Conservation (phyloP, 1,284 basidiomycete species). For the Heterobasidion irregulare region DNA sequence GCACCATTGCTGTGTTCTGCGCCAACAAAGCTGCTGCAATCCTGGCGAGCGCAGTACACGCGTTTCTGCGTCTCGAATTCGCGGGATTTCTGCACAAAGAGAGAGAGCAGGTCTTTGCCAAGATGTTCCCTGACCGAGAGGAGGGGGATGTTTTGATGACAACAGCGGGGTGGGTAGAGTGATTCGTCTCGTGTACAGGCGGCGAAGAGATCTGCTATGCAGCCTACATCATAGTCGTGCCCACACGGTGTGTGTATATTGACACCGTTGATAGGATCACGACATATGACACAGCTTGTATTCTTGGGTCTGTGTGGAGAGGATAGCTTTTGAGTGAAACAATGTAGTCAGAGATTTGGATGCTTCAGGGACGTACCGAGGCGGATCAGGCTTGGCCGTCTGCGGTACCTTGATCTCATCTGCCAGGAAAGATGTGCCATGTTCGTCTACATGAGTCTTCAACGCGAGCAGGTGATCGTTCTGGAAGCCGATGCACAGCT, state of each 20-base stretch:
- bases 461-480: not conserved
- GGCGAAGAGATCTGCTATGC: constrained; percentile 28
- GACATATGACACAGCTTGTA: constrained; percentile 29
- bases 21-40: constrained; percentile 21
- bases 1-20: not conserved
- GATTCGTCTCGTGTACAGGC: constrained; percentile 29
- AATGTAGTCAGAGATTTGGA: too few species aligned
- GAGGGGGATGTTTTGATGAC: constrained; percentile 17
- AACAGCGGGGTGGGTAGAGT: constrained; percentile 38
- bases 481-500: not conserved
- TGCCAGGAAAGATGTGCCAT: too few species aligned
- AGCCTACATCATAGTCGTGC: constrained; percentile 29
- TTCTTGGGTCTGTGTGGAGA: not conserved
- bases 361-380: too few species aligned
- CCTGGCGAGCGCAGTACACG: constrained; percentile 32
- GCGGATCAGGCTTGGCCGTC: too few species aligned
- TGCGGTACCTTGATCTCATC: too few species aligned
- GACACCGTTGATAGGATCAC: constrained; percentile 20
- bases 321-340: too few species aligned
- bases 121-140: not conserved
- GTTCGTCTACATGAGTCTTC: too few species aligned
- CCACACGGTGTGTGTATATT: constrained; percentile 28
- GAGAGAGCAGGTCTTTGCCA: constrained; percentile 11
- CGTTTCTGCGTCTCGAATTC: constrained; percentile 30
- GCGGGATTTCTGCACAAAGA: constrained; percentile 20